These are phyloP conservation scores for Fraxinus latifolia DNA, from an alignment of 305 asterid genomes.

Conservation along the genomic window DNA sequence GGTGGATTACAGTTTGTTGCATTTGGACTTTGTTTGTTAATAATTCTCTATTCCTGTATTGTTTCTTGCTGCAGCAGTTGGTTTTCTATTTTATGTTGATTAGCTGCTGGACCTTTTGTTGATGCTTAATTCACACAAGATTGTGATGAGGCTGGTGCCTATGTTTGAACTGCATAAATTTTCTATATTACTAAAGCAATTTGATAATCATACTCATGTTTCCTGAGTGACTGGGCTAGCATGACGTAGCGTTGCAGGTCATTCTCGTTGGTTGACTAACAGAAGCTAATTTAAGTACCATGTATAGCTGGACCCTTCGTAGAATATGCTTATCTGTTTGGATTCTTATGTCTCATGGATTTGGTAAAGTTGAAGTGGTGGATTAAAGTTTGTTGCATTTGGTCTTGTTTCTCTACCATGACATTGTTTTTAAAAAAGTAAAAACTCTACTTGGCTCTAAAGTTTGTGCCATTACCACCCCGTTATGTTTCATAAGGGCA, in stretches of 20 bases:
- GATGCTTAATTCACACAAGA: slow-evolving; percentile 15
- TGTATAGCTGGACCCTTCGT: slow-evolving; percentile 6
- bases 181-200: slow-evolving; percentile 3
- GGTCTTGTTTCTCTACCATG: not conserved
- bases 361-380: not conserved
- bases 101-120: slow-evolving; percentile 9
- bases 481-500: not conserved
- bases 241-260: not conserved
- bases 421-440: not conserved
- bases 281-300: not conserved
- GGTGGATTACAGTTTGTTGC: slow-evolving; percentile 9
- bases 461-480: not conserved
- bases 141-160: slow-evolving; percentile 1
- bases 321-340: slow-evolving; percentile 3
- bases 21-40: not conserved
- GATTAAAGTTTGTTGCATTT: slow-evolving; percentile 8
- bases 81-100: slow-evolving; percentile 1
- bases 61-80: not conserved
- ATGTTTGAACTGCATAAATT: not conserved
- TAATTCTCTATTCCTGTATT: not conserved
- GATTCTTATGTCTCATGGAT: slow-evolving; percentile 2
- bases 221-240: slow-evolving; percentile 7
- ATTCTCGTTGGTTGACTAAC: not conserved
- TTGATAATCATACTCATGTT: slow-evolving; percentile 2
- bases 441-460: not conserved